Percentiles rank a stretch among this genome's conserved stretches.
phyloP scores from a whole-genome alignment of 257 asterid genomes.

The Cynanchum wilfordii region DNA sequence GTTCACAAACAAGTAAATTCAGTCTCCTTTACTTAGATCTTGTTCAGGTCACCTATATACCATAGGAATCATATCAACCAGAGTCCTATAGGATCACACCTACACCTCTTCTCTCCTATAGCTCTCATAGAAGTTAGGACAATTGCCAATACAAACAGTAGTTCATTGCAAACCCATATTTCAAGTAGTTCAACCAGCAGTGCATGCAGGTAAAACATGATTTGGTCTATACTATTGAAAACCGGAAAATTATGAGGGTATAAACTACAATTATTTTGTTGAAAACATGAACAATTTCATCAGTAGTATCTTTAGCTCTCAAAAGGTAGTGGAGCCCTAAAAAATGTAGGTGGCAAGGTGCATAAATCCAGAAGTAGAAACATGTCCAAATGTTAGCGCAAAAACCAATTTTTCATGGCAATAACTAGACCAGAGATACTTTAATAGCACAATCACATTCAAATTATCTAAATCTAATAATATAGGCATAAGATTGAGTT shows the following conservation, averaged over 20 bases:
- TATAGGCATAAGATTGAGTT: neutral
- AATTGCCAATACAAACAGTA: neutral
- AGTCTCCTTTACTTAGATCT: neutral
- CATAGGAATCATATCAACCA: neutral
- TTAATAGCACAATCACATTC: neutral
- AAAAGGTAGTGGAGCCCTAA: neutral
- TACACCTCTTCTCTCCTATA: neutral
- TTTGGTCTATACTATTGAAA: neutral
- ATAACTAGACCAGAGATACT: neutral
- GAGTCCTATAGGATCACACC: neutral
- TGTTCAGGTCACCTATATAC: neutral
- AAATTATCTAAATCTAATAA: neutral
- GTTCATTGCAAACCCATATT: neutral
- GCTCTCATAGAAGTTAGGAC: neutral
- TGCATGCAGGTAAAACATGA: neutral
- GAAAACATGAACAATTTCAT: neutral
- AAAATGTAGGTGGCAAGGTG: neutral
- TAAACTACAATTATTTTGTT: neutral
- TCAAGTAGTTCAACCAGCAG: neutral
- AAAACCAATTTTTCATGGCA: neutral
- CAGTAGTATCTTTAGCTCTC: neutral
- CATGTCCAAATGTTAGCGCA: neutral
- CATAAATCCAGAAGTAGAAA: neutral
- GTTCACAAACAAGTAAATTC: neutral
- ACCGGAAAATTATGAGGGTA: neutral